Evolutionary conservation across 306 rosid species (phyloP).

Genomic region (Inga leiocalycina): DNA sequence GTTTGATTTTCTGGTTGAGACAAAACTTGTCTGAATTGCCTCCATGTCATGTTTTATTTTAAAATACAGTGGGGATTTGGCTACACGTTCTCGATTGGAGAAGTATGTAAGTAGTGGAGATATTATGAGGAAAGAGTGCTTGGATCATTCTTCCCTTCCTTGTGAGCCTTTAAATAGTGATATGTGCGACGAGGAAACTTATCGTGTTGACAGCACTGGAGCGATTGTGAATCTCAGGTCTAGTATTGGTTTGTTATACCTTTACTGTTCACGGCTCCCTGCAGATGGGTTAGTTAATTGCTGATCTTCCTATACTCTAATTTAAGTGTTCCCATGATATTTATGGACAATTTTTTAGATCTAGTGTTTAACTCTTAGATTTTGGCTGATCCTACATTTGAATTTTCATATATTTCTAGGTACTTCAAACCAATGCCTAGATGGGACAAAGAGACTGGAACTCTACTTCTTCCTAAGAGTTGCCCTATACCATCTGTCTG

Average conservation of each 20-base stretch:
- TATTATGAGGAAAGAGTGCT: constrained; percentile 71
- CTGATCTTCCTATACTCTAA: constrained; percentile 1
- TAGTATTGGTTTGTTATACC: constrained; percentile 62
- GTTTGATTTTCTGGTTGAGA: background rate
- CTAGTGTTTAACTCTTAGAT: background rate
- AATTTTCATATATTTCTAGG: constrained; percentile 41
- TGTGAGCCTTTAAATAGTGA: constrained; percentile 50
- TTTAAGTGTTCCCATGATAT: constrained; percentile 10
- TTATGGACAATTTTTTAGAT: background rate
- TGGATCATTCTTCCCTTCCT: constrained; percentile 64
- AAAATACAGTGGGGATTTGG: constrained; percentile 65
- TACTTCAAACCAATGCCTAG: constrained; percentile 84
- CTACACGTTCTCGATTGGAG: constrained; percentile 60
- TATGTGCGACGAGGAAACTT: constrained; percentile 43
- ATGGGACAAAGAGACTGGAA: constrained; percentile 64
- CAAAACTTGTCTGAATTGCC: background rate
- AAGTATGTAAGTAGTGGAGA: constrained; percentile 67
- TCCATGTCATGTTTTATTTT: constrained; percentile 23
- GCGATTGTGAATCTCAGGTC: constrained; percentile 70
- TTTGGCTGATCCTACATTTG: constrained; percentile 11
- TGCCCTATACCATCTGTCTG: constrained; percentile 60
- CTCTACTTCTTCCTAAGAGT: constrained; percentile 75
- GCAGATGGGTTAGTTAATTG: constrained; percentile 68
- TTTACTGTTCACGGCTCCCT: constrained; percentile 91
- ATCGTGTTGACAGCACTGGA: constrained; percentile 72